Percentiles rank a stretch among this genome's conserved stretches.
Conservation (phyloP, 305 asterid species). For the Withania somnifera region DNA sequence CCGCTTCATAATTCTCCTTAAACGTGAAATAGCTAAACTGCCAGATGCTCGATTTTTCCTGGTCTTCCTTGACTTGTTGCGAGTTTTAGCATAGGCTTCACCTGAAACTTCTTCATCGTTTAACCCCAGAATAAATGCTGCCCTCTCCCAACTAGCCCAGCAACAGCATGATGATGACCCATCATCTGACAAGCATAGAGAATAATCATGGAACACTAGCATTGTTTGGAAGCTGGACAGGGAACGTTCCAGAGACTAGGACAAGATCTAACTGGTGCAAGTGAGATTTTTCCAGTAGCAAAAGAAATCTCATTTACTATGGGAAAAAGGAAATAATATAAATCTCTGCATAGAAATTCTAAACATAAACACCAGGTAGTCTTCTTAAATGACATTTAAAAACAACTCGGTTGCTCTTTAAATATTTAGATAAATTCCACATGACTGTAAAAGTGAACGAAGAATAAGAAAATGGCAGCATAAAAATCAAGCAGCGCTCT, state of each 20-base stretch:
- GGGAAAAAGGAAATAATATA: not conserved
- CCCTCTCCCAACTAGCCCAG: conserved; percentile 58
- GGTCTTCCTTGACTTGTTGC: conserved; percentile 9
- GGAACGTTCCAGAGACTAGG: not conserved
- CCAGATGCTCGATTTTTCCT: conserved; percentile 5
- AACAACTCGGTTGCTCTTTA: not conserved
- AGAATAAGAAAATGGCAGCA: not conserved
- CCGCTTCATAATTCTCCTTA: conserved; percentile 31
- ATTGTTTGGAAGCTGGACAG: not conserved
- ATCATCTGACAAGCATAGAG: conserved; percentile 37
- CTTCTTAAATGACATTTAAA: not conserved
- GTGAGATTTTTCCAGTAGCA: not conserved
- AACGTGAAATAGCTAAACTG: conserved; percentile 12
- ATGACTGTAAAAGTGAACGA: not conserved
- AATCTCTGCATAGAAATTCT: not conserved
- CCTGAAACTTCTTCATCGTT: conserved; percentile 16
- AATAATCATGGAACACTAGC: not conserved
- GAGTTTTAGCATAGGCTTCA: conserved; percentile 11
- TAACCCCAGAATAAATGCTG: conserved; percentile 57
- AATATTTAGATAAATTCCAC: not conserved
- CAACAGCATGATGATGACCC: conserved; percentile 75
- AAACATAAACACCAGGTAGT: not conserved
- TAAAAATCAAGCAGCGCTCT: not conserved
- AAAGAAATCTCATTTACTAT: not conserved
- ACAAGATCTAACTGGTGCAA: not conserved